phyloP scores from a whole-genome alignment of 306 rosid genomes.

The Macrotyloma uniflorum region DNA sequence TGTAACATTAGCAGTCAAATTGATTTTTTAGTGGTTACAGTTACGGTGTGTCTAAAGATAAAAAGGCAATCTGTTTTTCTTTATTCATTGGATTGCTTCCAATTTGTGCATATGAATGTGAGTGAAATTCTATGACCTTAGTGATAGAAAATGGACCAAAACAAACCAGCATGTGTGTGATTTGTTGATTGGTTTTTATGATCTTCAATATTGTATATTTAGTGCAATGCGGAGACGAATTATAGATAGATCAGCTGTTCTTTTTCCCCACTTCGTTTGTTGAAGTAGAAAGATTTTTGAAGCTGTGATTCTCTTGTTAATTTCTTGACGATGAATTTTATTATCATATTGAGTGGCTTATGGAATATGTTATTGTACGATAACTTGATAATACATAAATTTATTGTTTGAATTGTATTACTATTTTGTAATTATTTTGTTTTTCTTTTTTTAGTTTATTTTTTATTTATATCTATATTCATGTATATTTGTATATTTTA shows the following conservation, averaged over 20 bases:
- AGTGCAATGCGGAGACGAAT: conserved; percentile 16
- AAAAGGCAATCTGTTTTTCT: conserved; percentile 14
- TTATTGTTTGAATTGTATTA: too few species aligned
- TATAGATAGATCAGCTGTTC: conserved; percentile 3
- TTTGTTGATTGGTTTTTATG: conserved; percentile 17
- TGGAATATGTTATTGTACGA: background rate
- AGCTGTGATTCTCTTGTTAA: conserved; percentile 1
- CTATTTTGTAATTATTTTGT: too few species aligned
- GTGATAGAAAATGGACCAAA: conserved; percentile 13
- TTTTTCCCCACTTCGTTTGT: background rate
- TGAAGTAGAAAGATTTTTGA: conserved; percentile 3
- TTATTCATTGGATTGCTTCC: conserved; percentile 23
- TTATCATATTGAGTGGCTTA: background rate
- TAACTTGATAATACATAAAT: too few species aligned
- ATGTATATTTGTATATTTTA: too few species aligned
- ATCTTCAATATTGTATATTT: conserved; percentile 21
- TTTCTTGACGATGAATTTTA: background rate
- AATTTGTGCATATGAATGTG: conserved; percentile 1
- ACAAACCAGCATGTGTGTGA: conserved; percentile 16
- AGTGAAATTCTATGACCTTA: conserved; percentile 19
- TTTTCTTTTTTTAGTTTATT: too few species aligned
- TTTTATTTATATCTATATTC: too few species aligned
- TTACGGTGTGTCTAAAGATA: conserved; percentile 27
- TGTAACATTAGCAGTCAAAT: conserved; percentile 25
- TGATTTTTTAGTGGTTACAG: conserved; percentile 13